These are phyloP conservation scores for Vanrija sp. DNA, from an alignment of 1,284 basidiomycete species.

Conservation along the genomic window DNA sequence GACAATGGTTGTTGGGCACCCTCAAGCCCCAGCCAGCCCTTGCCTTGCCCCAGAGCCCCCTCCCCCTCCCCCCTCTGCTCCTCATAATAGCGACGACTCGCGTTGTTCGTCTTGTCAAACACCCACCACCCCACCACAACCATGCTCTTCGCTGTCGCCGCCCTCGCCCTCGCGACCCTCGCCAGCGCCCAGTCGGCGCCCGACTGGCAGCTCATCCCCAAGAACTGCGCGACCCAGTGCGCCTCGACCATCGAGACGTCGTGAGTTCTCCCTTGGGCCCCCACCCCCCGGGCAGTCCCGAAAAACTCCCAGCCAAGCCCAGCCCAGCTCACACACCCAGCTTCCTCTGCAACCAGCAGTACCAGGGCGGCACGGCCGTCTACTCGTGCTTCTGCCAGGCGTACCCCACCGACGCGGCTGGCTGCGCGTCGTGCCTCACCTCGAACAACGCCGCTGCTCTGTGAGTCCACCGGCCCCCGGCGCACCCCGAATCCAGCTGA, in stretches of 20 bases:
- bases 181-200: conserved; percentile 42
- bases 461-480: background rate
- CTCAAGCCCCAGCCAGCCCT: no score
- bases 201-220: conserved; percentile 41
- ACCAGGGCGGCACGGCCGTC: conserved; percentile 23
- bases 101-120: background rate
- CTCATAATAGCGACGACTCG: background rate
- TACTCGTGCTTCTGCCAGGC: conserved; percentile 47
- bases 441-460: conserved; percentile 40
- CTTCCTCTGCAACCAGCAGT: conserved; percentile 24
- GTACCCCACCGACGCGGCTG: conserved; percentile 35
- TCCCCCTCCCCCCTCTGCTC: background rate
- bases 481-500: background rate
- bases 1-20: no score
- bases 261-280: conserved; percentile 4
- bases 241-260: conserved; percentile 33
- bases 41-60: background rate
- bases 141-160: conserved; percentile 32
- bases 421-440: conserved; percentile 40
- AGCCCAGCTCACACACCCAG: background rate
- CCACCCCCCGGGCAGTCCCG: no score
- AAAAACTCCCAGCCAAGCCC: no score
- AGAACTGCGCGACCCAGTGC: conserved; percentile 36
- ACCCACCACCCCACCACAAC: conserved; percentile 2
- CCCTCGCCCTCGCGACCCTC: conserved; percentile 24